Conservation (phyloP, 345 rosid genomes). For the Corymbia maculata region DNA sequence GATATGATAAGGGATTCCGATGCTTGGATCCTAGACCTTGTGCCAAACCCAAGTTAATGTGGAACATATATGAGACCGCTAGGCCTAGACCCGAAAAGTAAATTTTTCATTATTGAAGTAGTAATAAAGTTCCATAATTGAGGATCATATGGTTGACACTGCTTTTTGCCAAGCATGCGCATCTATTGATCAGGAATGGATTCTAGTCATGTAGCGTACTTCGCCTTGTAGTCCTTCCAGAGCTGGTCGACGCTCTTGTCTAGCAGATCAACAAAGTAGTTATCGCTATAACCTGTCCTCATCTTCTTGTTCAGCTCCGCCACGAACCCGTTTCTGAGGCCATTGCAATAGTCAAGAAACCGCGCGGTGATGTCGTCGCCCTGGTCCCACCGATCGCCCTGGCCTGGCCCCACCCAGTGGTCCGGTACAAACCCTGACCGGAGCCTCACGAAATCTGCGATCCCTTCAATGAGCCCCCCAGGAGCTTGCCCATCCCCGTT, state of each 20-base stretch:
- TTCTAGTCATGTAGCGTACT: constrained; percentile 9
- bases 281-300: constrained; percentile 32
- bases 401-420: constrained; percentile 55
- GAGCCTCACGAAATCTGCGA: constrained; percentile 63
- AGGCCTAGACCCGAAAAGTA: too few species aligned
- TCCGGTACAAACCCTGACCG: constrained; percentile 37
- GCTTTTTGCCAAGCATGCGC: not conserved
- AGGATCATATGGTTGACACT: not conserved
- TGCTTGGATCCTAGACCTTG: too few species aligned
- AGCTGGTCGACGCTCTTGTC: constrained; percentile 54
- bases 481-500: constrained; percentile 37
- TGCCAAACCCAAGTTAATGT: too few species aligned
- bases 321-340: constrained; percentile 45
- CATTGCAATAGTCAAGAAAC: constrained; percentile 58
- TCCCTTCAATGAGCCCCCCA: constrained; percentile 47
- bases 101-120: too few species aligned
- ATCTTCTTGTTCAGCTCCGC: constrained; percentile 60
- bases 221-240: constrained; percentile 65
- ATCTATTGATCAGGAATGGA: not conserved
- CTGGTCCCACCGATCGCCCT: constrained; percentile 60
- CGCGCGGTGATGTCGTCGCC: constrained; percentile 66
- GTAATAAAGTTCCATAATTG: too few species aligned
- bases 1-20: too few species aligned
- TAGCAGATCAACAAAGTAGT: constrained; percentile 39
- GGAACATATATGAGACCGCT: too few species aligned